Evolutionary conservation across 2,329 filamentous ascomycete genomes (phyloP), one percentile per base, ranked within the genome.

Genomic region (Cladosporium sp.): DNA sequence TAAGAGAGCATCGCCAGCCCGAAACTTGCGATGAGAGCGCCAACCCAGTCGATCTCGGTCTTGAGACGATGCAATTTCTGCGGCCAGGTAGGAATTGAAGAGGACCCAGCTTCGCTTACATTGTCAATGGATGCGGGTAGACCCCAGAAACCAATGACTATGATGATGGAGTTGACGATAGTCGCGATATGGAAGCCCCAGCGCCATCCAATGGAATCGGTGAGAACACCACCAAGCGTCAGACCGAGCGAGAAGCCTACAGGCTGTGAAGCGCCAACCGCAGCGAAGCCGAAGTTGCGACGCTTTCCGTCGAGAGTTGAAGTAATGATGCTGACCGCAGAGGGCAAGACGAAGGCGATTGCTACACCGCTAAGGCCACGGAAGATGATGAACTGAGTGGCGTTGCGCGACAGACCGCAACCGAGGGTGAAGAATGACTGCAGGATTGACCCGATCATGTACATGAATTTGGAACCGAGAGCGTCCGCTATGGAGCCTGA

Each of bases 31-130:
- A 80, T 65, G 0, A 68, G 18, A 6, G 74, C 74, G 0, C 77
- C 78, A 29, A 77, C 59, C 78, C 77, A 81, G 53, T 81, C 78
- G 38, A 81, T 76, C 3, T 79, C 74, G 1, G 58, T 66, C 22
- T 56, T 60, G n/a, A 76, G 54, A 36, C 61, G 54, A 4, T 51
- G 20, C 54, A 59, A 62, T 27, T 40, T 58, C 18, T 51, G 20
- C 3, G 53, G 36, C 58, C 60, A 62, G 1, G 67, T 58, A 3
- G 54, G 41, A 58, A 58, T n/a, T 64, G 60, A 37, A 55, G 58
- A 20, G 20, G 30, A 30, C 2, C 27, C 43, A 2, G 17, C 18
- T 3, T 44, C 49, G 11, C 29, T 24, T n/a, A 9, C 49, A 6
- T 13, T 34, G 30, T 51, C 49, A 18, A 51, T 51, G 6, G 27